Conservation (phyloP, 2,329 filamentous ascomycete genomes). For the Sordariomycetes sp. region DNA sequence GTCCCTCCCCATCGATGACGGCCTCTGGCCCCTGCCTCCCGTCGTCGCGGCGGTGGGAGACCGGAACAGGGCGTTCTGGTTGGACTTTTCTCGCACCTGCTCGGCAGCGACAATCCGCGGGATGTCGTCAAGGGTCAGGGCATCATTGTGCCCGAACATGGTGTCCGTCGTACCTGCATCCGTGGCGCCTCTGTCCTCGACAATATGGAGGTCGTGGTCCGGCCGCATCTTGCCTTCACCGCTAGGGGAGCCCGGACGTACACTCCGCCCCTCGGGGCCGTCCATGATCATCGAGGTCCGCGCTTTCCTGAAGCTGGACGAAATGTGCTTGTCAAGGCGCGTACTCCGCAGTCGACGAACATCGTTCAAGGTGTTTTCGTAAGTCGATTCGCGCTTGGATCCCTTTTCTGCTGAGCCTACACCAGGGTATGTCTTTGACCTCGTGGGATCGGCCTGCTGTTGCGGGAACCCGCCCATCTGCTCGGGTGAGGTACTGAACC, state of each 20-base stretch:
- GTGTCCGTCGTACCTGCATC: conserved; percentile 61
- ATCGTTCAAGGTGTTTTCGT: conserved; percentile 93
- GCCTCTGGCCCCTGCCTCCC: conserved; percentile 40
- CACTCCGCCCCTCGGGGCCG: conserved; percentile 49
- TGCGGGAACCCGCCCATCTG: conserved; percentile 17
- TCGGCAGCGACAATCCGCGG: conserved; percentile 91
- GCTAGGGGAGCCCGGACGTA: conserved; percentile 60
- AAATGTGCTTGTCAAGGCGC: conserved; percentile 85
- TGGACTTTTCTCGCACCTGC: conserved; percentile 84
- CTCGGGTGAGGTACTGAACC: conserved; percentile 31
- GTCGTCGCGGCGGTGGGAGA: conserved; percentile 19
- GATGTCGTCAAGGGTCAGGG: conserved; percentile 89
- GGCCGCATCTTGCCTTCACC: conserved; percentile 29
- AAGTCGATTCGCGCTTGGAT: conserved; percentile 58
- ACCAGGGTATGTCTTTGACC: conserved; percentile 61
- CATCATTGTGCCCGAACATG: conserved; percentile 82
- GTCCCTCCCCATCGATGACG: conserved; percentile 38
- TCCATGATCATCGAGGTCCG: conserved; percentile 88
- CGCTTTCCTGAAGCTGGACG: conserved; percentile 82
- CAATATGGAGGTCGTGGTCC: conserved; percentile 51
- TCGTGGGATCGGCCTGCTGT: conserved; percentile 32
- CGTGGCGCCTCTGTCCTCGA: conserved; percentile 62
- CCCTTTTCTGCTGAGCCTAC: conserved; percentile 39
- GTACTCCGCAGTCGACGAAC: conserved; percentile 86
- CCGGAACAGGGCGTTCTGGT: conserved; percentile 48